phyloP scores from a whole-genome alignment of 2,329 filamentous ascomycete species.

The Exophiala calicioides region DNA sequence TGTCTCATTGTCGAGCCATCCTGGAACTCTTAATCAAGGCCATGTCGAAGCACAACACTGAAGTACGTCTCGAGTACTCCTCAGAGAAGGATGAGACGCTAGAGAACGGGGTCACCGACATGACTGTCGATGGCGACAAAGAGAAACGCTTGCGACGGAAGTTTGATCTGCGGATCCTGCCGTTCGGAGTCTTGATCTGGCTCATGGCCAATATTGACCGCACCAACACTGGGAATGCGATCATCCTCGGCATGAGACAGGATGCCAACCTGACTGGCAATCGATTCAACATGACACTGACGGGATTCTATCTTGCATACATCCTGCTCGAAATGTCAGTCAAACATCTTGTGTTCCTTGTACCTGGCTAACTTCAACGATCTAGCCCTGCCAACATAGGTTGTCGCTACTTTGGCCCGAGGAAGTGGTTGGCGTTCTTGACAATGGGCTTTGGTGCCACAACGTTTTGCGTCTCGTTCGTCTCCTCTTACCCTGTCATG shows the following conservation, averaged over 20 bases:
- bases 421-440: slow-evolving; percentile 41
- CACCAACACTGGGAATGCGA: slow-evolving; percentile 78
- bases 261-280: slow-evolving; percentile 48
- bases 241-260: slow-evolving; percentile 63
- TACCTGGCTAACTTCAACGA: neutral
- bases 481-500: neutral
- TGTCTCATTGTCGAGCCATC: neutral
- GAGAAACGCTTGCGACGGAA: slow-evolving; percentile 36
- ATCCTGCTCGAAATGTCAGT: slow-evolving; percentile 62
- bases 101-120: neutral
- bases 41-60: slow-evolving; percentile 2
- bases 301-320: slow-evolving; percentile 64
- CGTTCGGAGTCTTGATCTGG: slow-evolving; percentile 40
- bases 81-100: neutral
- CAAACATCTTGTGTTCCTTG: neutral
- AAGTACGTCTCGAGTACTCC: neutral
- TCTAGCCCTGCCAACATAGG: slow-evolving; percentile 64
- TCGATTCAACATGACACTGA: slow-evolving; percentile 47
- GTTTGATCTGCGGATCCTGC: slow-evolving; percentile 42
- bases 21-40: neutral
- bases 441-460: slow-evolving; percentile 2
- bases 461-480: slow-evolving; percentile 1
- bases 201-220: slow-evolving; percentile 50
- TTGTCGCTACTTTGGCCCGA: slow-evolving; percentile 65
- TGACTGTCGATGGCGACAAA: slow-evolving; percentile 5